Percentiles rank a stretch among this genome's conserved stretches.
Evolutionary conservation across 106 monocot species (phyloP).

Genomic region (Apostasia shenzhenica): DNA sequence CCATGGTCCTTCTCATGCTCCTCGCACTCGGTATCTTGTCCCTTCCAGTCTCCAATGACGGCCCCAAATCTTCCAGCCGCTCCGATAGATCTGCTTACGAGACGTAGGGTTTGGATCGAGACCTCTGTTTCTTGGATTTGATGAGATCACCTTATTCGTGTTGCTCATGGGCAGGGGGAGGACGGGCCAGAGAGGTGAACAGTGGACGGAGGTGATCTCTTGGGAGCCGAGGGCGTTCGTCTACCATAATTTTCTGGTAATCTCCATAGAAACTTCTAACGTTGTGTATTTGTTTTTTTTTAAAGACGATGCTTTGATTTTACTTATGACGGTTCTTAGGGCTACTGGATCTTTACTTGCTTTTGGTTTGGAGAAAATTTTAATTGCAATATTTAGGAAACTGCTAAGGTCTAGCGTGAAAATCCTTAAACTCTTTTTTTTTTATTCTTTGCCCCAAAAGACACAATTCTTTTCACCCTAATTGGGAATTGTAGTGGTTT

Average conservation of each 20-base stretch:
- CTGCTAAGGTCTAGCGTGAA: no score
- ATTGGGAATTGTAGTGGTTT: no score
- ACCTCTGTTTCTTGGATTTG: not conserved
- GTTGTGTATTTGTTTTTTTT: not conserved
- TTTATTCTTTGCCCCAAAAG: no score
- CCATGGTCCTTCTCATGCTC: slow-evolving; percentile 46
- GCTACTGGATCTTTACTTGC: no score
- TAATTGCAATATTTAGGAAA: no score
- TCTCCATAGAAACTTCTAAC: not conserved
- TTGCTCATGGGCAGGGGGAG: slow-evolving; percentile 10
- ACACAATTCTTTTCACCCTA: no score
- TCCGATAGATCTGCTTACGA: slow-evolving; percentile 14
- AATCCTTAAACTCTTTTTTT: no score
- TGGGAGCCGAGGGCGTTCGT: slow-evolving; percentile 63
- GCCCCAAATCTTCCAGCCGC: slow-evolving; percentile 1
- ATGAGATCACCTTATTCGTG: not conserved
- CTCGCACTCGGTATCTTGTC: slow-evolving; percentile 64
- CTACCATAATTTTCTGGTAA: slow-evolving; percentile 55
- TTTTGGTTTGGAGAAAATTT: no score
- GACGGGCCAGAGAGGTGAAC: slow-evolving; percentile 23
- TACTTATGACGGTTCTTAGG: not conserved
- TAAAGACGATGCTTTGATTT: not conserved
- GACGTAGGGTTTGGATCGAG: slow-evolving; percentile 3
- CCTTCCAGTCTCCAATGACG: slow-evolving; percentile 32
- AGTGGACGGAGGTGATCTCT: slow-evolving; percentile 54